Base-by-base conservation (phyloP, 805 yeast genomes). In the Isabelozyma gotoi region DNA sequence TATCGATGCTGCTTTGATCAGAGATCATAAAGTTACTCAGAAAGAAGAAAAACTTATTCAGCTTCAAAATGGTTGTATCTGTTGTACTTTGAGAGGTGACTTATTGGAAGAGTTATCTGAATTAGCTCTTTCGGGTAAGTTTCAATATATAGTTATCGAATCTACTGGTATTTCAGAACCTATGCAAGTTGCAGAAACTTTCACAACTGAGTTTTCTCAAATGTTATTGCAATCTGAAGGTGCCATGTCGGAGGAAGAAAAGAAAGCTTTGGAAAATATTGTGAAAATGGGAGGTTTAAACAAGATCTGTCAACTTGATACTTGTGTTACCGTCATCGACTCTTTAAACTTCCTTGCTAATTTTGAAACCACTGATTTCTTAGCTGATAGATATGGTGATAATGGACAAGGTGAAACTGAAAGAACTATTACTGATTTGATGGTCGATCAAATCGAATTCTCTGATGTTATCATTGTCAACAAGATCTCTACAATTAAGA, bases 151-250 rank as follows among this genome's bases (percentile, higher is more conserved):
- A 35, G 57, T 74, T 7, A 74, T 74, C 33, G 79, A 74, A 50
- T 64, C 73, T 6, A 71, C 78, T 3, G 78, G 78, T 20, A 69
- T 74, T 19, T 66, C 74, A 16, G 79, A 74, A 50, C 78, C 78
- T 20, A 71, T 72, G 76, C 77, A 73, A 49, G 76, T 74, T 14
- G 79, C 79, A 0, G 77, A 74, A 49, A 74, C 78, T 3, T 74
- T 74, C 46, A 65, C 76, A 4, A 56, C 59, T 10, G 76, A 74
- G 44, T 74, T 73, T 46, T 57, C 74, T 5, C 59, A 64, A 14
- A 51, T 63, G 33, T 48, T 71, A 42, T 47, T 70, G 33, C 53
- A 55, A 33, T 48, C 55, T 5, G 61, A 59, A 18, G 61, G 47
- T 8, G 37, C 47, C 10, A 46, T 55, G 6, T 38, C 48, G 4